phyloP scores from a whole-genome alignment of 805 yeast genomes.

The Cyberlindnera mississippiensis region DNA sequence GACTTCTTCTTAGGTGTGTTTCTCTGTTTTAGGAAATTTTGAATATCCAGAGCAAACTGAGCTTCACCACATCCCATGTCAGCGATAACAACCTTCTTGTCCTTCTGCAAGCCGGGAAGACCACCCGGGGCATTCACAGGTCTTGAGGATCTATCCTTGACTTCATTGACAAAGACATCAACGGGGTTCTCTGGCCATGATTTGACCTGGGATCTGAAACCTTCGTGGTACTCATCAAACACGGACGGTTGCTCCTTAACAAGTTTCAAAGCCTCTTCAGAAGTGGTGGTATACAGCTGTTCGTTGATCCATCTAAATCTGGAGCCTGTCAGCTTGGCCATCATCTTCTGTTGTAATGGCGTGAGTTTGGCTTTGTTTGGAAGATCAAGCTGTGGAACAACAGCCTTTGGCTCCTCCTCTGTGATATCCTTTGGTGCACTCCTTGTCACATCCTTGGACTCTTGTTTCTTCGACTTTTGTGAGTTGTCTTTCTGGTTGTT shows the following conservation, averaged over 20 bases:
- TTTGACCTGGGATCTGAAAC: slow-evolving; percentile 91
- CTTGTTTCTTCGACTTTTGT: background rate
- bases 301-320: slow-evolving; percentile 98
- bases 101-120: slow-evolving; percentile 60
- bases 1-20: slow-evolving; percentile 33
- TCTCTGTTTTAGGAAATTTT: slow-evolving; percentile 40
- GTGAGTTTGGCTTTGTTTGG: slow-evolving; percentile 51
- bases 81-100: slow-evolving; percentile 69
- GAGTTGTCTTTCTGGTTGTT: slow-evolving; percentile 5
- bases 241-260: slow-evolving; percentile 79
- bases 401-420: slow-evolving; percentile 12
- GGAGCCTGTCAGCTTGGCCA: slow-evolving; percentile 90
- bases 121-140: slow-evolving; percentile 97
- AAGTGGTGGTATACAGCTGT: slow-evolving; percentile 84
- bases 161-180: slow-evolving; percentile 75
- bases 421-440: background rate
- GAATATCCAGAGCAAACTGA: slow-evolving; percentile 66
- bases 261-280: slow-evolving; percentile 69
- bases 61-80: slow-evolving; percentile 99
- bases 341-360: slow-evolving; percentile 91
- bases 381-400: slow-evolving; percentile 18
- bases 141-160: slow-evolving; percentile 53
- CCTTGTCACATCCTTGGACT: too few species aligned
- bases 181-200: slow-evolving; percentile 99
- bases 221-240: slow-evolving; percentile 92